Conservation (phyloP, 2,329 filamentous ascomycete genomes). For the Epichloe scottii region DNA sequence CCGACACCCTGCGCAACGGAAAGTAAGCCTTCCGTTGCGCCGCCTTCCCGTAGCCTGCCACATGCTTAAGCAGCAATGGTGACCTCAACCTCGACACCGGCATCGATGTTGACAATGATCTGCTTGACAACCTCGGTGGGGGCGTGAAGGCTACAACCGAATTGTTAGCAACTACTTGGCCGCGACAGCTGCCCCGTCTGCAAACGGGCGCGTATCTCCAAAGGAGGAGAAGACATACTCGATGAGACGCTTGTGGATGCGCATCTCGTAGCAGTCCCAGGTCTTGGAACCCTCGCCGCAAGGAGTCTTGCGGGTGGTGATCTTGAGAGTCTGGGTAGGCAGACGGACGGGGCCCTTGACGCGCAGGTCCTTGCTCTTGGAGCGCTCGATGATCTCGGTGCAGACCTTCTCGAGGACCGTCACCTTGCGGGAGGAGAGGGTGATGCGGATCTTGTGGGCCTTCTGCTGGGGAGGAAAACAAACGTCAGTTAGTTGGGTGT, state of each 20-base stretch:
- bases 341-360: constrained; percentile 98
- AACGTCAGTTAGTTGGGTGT: constrained; percentile 8
- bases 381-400: constrained; percentile 94
- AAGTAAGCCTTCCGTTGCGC: not conserved
- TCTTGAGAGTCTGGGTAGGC: constrained; percentile 91
- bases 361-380: constrained; percentile 95
- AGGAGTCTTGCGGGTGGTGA: constrained; percentile 97
- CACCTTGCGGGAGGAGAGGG: constrained; percentile 90
- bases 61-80: constrained; percentile 67
- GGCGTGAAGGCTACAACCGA: constrained; percentile 59
- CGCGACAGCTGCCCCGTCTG: not conserved
- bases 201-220: not conserved
- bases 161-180: constrained; percentile 10
- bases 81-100: constrained; percentile 85
- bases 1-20: not conserved
- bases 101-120: constrained; percentile 94
- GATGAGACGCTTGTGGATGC: constrained; percentile 97
- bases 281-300: constrained; percentile 99
- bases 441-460: constrained; percentile 98
- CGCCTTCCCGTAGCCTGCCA: not conserved
- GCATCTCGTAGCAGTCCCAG: constrained; percentile 98
- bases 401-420: constrained; percentile 95
- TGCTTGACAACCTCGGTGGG: constrained; percentile 96
- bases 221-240: constrained; percentile 46
- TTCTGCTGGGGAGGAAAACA: constrained; percentile 38